Conservation (phyloP, 2,329 filamentous ascomycete species). For the Cladophialophora yegresii region DNA sequence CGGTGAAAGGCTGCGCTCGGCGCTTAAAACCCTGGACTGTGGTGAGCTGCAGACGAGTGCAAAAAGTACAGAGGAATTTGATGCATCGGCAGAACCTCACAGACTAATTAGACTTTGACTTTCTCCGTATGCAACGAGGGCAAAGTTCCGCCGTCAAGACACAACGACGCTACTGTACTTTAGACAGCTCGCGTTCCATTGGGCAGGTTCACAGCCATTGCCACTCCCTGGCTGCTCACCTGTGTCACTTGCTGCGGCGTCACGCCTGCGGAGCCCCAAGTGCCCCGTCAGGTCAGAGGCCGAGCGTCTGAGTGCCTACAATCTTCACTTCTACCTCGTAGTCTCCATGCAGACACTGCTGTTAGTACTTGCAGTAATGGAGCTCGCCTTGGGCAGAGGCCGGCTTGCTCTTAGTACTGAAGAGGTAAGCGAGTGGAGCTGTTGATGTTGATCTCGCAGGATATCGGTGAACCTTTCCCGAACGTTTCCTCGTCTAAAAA, state of each 20-base stretch:
- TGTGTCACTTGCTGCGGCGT: not conserved
- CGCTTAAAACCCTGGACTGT: too few species aligned
- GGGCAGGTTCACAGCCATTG: too few species aligned
- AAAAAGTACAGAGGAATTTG: too few species aligned
- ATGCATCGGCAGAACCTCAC: too few species aligned
- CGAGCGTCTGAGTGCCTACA: not conserved
- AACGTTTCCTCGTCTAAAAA: not conserved
- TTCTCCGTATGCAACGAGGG: too few species aligned
- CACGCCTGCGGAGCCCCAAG: not conserved
- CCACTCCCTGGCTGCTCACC: not conserved
- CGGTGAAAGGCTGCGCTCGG: too few species aligned
- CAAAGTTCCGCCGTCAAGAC: too few species aligned
- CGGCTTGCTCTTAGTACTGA: not conserved
- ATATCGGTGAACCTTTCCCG: slow-evolving; percentile 2
- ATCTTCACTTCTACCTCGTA: not conserved
- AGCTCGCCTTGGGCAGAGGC: not conserved
- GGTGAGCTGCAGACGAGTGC: too few species aligned
- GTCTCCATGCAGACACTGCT: not conserved
- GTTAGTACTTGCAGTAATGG: not conserved
- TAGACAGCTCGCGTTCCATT: too few species aligned
- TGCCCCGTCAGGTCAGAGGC: too few species aligned
- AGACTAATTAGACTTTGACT: too few species aligned
- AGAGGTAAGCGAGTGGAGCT: slow-evolving; percentile 1
- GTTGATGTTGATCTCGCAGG: not conserved
- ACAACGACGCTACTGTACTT: too few species aligned